Conservation (phyloP, 2,329 filamentous ascomycete genomes). For the Xylariaceae sp. region DNA sequence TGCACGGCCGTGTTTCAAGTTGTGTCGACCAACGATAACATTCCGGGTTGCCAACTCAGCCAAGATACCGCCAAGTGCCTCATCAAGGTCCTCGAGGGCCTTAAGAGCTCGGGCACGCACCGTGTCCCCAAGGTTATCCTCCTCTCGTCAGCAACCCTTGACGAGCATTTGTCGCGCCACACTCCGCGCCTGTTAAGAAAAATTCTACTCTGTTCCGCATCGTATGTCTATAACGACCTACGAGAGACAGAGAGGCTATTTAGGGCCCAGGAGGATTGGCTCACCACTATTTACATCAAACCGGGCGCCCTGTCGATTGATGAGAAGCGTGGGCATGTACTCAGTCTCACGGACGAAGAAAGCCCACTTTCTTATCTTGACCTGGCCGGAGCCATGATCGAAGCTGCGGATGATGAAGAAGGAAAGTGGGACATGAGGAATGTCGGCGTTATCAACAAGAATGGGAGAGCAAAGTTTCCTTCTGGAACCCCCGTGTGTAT, state of each 20-base stretch:
- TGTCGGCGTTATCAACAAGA: slow-evolving; percentile 27
- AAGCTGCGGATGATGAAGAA: slow-evolving; percentile 37
- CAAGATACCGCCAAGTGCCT: slow-evolving; percentile 35
- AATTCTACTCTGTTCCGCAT: slow-evolving; percentile 30
- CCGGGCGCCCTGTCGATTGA: slow-evolving; percentile 38
- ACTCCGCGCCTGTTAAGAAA: slow-evolving; percentile 27
- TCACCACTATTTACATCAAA: slow-evolving; percentile 39
- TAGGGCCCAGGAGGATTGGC: slow-evolving; percentile 35
- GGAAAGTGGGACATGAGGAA: slow-evolving; percentile 24
- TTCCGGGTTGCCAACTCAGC: slow-evolving; percentile 37
- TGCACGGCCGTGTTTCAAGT: slow-evolving; percentile 37
- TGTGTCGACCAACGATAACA: slow-evolving; percentile 40
- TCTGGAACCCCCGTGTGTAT: slow-evolving; percentile 32
- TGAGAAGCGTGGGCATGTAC: slow-evolving; percentile 35
- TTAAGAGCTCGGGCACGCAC: slow-evolving; percentile 13
- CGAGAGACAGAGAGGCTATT: slow-evolving; percentile 33
- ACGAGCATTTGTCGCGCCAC: slow-evolving; percentile 33
- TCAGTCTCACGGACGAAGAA: slow-evolving; percentile 36
- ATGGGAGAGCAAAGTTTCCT: slow-evolving; percentile 32
- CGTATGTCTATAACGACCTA: slow-evolving; percentile 38
- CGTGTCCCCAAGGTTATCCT: slow-evolving; percentile 38
- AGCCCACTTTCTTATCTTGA: slow-evolving; percentile 40
- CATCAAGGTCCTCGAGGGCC: slow-evolving; percentile 32
- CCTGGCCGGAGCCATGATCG: slow-evolving; percentile 45
- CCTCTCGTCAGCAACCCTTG: slow-evolving; percentile 41